Evolutionary conservation across 2,329 filamentous ascomycete species (phyloP), one percentile per base, ranked within the genome.

Genomic region (Talaromyces sp.): DNA sequence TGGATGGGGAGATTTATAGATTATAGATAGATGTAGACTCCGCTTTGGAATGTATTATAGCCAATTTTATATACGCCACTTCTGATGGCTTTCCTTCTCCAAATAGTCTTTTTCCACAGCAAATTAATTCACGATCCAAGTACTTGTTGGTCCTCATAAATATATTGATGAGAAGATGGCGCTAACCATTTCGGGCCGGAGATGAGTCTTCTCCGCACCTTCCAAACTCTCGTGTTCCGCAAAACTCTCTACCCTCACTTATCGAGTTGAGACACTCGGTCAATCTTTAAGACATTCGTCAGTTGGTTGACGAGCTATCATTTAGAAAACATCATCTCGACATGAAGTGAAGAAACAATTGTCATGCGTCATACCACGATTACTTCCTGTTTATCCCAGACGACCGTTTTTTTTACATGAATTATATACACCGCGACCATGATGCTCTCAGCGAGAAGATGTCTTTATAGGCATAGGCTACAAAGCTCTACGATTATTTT

Each of bases 1-100:
- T 90, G 54, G 82, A 82, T 64, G 92, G 84, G 72, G 89, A 90
- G 19, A 70, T 96, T 68, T 84, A 68, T 66, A 66, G 66, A 64
- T 27, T 68, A 25, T 93, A 95, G 93, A 38, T 59, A 79, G 49
- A 5, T 34, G 27, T 49, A 56, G n/a, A 56, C 17, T 36, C 11
- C 31, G 31, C 2, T 36, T 27, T 79, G 72, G 65, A 69, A 36
- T 65, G 31, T 51, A 58, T 34, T n/a, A 60, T 61, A 67, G 56
- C 34, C 27, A 59, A 13, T 25, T 40, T 8, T 43, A 36, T 22
- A 38, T 22, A 59, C 5, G 7, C 19, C 10, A 2, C 5, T 47
- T 4, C 13, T 47, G 10, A 47, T 22, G 10, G 25, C 19, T 25
- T 22, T 6, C 8, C 19, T 22, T 10, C 11, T 22, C 1, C 2